Evolutionary conservation across 2,329 filamentous ascomycete genomes (phyloP), one percentile per base, ranked within the genome.

Genomic region (Microcyclospora tardicrescens): DNA sequence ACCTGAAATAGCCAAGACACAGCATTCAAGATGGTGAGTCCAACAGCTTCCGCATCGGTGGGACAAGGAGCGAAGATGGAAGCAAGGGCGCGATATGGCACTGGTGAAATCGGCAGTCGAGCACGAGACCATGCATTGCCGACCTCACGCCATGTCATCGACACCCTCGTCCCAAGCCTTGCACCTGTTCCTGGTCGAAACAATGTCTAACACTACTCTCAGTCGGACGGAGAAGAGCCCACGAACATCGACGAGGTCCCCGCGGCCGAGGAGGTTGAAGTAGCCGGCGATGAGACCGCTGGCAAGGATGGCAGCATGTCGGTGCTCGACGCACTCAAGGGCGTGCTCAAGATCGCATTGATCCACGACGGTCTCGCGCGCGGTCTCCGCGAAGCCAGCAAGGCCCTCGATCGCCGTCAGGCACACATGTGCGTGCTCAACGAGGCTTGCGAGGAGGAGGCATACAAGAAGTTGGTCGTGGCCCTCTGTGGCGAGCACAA

Each of bases 171-270:
- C 19, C 19, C 19, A 24, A 8, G 19, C 19, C 5, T 24, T 8
- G 19, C 19, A 24, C 19, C n/a, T 24, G 19, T 5, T 4, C 8
- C 19, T 24, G 19, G 5, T 24, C 19, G 19, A 24, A 24, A 24
- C 30, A 15, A 32, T n/a, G 4, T 15, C 33, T 35, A 16, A 16
- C 16, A 13, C 33, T 12, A 35, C 16, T 12, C 6, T 14, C 55
- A 95, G 91, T 96, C 89, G 86, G 89, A 96, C 86, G 89, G 89
- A 96, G 91, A 96, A 95, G 89, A 96, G 82, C 86, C 80, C 71
- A 81, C 77, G 69, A 81, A 84, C 70, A 64, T 69, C 57, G 46
- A 57, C 42, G 82, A 84, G 64, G 86, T 77, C 63, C 66, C 68
- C 62, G 77, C 82, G 65, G 69, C 73, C 61, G 76, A 79, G 59